Conservation (phyloP, 176 grass and related monocot species). For the Musa acuminata region DNA sequence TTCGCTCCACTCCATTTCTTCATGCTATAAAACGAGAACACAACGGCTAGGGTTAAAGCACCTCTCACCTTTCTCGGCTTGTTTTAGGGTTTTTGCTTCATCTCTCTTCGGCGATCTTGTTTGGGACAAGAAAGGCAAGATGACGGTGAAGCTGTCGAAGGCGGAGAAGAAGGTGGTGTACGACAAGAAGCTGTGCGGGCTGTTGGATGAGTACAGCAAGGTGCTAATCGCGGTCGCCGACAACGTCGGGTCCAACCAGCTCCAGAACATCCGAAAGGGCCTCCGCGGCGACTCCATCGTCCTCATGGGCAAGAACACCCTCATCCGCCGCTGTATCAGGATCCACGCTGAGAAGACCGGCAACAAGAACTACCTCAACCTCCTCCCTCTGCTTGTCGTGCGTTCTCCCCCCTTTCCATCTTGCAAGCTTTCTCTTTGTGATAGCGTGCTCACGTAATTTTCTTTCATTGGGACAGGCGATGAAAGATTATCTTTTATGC, state of each 20-base stretch:
- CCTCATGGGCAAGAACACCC: constrained; percentile 14
- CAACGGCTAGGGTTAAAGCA: too few species aligned
- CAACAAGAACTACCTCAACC: constrained; percentile 17
- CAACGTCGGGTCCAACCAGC: constrained; percentile 10
- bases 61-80: too few species aligned
- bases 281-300: constrained; percentile 8
- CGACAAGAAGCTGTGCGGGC: constrained; percentile 11
- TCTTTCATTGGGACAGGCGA: too few species aligned
- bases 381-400: constrained; percentile 2
- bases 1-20: too few species aligned
- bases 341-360: constrained; percentile 10
- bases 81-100: too few species aligned
- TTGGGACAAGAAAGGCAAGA: neutral
- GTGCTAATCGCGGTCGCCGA: constrained; percentile 4
- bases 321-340: constrained; percentile 11
- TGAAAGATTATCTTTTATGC: too few species aligned
- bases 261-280: constrained; percentile 11
- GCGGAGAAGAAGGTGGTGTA: constrained; percentile 11
- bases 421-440: too few species aligned
- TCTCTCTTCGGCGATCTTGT: too few species aligned
- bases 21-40: too few species aligned
- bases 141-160: constrained; percentile 5
- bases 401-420: neutral
- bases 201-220: constrained; percentile 11
- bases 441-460: too few species aligned